phyloP scores from a whole-genome alignment of 2,329 filamentous ascomycete species.

The Sphaerulina musiva region DNA sequence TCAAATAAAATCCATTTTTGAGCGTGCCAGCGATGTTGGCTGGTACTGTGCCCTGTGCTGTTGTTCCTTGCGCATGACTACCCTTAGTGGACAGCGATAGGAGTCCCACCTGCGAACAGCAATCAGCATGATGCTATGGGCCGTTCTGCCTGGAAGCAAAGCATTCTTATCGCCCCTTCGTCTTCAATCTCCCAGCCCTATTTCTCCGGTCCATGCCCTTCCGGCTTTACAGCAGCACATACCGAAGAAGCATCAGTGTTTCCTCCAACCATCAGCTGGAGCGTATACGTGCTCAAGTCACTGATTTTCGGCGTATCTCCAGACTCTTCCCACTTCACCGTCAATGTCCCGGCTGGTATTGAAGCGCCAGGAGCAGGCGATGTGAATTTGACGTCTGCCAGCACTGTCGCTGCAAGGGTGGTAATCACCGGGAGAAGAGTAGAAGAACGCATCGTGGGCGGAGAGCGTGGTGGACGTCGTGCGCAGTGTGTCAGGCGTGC shows the following conservation, averaged over 20 bases:
- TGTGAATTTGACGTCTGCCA: conserved; percentile 51
- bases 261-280: conserved; percentile 57
- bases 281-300: conserved; percentile 49
- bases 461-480: not conserved
- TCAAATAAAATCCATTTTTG: conserved; percentile 51
- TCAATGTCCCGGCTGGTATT: conserved; percentile 47
- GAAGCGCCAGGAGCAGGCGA: conserved; percentile 47
- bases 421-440: conserved; percentile 19
- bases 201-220: too few species aligned
- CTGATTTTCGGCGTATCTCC: conserved; percentile 45
- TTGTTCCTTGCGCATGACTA: conserved; percentile 9
- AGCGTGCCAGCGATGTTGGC: conserved; percentile 28
- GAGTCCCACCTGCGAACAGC: not conserved
- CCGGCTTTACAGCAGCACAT: conserved; percentile 16
- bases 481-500: too few species aligned
- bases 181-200: too few species aligned
- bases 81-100: conserved; percentile 5
- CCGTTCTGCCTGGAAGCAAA: too few species aligned
- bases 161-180: too few species aligned
- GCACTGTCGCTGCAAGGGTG: conserved; percentile 38
- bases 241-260: conserved; percentile 47
- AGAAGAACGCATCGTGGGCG: conserved; percentile 5
- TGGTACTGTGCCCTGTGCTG: conserved; percentile 16
- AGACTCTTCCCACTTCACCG: conserved; percentile 53
- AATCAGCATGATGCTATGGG: not conserved